Conservation (phyloP, 805 yeast species). For the Diddensiella santjacobensis region DNA sequence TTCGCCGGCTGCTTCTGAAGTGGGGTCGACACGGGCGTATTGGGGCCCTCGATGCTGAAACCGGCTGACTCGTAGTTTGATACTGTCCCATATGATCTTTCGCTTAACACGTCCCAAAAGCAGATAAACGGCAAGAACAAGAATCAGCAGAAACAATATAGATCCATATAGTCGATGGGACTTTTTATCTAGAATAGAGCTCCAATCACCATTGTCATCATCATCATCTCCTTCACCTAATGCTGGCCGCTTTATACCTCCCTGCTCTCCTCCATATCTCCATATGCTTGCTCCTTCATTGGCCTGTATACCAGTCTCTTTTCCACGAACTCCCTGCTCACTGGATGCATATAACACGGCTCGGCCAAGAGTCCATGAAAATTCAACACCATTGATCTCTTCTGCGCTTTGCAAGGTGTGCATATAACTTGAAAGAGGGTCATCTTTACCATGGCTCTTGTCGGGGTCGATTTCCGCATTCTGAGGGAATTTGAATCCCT, state of each 20-base stretch:
- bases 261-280: constrained; percentile 20
- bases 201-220: constrained; percentile 25
- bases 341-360: constrained; percentile 79
- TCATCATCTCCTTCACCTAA: constrained; percentile 18
- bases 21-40: constrained; percentile 10
- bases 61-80: constrained; percentile 16
- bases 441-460: constrained; percentile 6
- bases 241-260: constrained; percentile 12
- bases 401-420: constrained; percentile 80
- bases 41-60: constrained; percentile 5
- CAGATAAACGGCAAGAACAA: constrained; percentile 33
- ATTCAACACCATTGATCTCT: constrained; percentile 73
- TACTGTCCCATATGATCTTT: constrained; percentile 19
- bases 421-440: constrained; percentile 22
- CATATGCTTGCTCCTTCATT: constrained; percentile 17
- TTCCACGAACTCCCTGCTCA: constrained; percentile 31
- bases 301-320: constrained; percentile 19
- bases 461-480: constrained; percentile 14
- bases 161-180: constrained; percentile 39
- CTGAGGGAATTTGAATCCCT: constrained; percentile 81
- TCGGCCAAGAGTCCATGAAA: constrained; percentile 94
- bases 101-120: constrained; percentile 35
- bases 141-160: constrained; percentile 32
- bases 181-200: constrained; percentile 17
- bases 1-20: constrained; percentile 16